Conservation (phyloP, 2,329 filamentous ascomycete genomes). For the Dothiorella sarmentorum region DNA sequence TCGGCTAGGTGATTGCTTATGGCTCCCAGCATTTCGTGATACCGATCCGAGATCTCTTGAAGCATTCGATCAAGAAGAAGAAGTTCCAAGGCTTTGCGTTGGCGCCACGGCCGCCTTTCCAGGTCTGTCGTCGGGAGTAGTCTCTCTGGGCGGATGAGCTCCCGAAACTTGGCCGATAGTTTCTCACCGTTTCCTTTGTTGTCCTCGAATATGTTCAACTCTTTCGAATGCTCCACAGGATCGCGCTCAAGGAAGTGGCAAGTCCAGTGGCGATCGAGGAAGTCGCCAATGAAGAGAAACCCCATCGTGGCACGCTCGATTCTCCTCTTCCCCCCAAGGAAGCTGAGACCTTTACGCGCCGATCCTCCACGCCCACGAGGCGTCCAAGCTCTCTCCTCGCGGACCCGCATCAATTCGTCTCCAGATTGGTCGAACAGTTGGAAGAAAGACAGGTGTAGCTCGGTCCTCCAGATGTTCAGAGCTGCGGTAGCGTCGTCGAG, state of each 20-base stretch:
- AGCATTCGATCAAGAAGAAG: slow-evolving; percentile 26
- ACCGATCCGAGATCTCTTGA: slow-evolving; percentile 16
- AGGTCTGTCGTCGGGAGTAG: background rate
- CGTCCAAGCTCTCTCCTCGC: too few species aligned
- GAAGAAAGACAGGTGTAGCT: background rate
- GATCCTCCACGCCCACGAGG: too few species aligned
- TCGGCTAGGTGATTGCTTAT: background rate
- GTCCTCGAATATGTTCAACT: too few species aligned
- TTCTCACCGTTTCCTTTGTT: too few species aligned
- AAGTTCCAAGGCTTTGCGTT: slow-evolving; percentile 32
- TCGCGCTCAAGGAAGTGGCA: slow-evolving; percentile 25
- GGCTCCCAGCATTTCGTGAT: background rate
- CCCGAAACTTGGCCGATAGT: background rate
- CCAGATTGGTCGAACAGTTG: background rate
- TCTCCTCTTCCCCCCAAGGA: background rate
- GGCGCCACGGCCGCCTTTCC: slow-evolving; percentile 23
- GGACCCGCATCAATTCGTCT: too few species aligned
- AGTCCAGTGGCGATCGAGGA: slow-evolving; percentile 36
- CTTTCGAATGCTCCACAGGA: background rate
- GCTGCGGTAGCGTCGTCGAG: background rate
- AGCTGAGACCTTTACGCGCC: too few species aligned
- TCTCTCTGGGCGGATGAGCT: background rate
- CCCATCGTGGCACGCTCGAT: slow-evolving; percentile 24
- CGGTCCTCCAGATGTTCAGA: background rate
- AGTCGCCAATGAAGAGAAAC: slow-evolving; percentile 32